These are phyloP conservation scores for Saturnispora silvae DNA, from an alignment of 805 yeast species.

Conservation along the genomic window DNA sequence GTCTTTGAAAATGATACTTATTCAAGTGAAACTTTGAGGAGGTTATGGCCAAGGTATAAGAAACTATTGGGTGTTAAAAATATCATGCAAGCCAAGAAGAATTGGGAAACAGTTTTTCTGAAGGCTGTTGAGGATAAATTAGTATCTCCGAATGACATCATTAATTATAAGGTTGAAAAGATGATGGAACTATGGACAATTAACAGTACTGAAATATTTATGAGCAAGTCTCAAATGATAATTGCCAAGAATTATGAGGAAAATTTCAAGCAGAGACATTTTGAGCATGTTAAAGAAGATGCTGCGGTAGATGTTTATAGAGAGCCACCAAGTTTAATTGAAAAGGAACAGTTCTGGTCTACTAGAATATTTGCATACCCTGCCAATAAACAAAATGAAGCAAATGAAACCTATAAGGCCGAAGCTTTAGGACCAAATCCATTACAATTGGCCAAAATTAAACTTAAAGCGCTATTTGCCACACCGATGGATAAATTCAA, in stretches of 20 bases:
- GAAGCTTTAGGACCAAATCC: slow-evolving; percentile 13
- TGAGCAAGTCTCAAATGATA: slow-evolving; percentile 13
- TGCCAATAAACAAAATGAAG: slow-evolving; percentile 12
- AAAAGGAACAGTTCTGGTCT: slow-evolving; percentile 48
- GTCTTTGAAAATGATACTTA: slow-evolving; percentile 31
- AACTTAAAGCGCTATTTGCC: slow-evolving; percentile 47
- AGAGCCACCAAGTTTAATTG: slow-evolving; percentile 53
- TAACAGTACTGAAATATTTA: slow-evolving; percentile 28
- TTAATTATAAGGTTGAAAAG: slow-evolving; percentile 37
- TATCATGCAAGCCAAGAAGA: slow-evolving; percentile 38
- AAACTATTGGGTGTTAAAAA: slow-evolving; percentile 48
- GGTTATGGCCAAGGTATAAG: slow-evolving; percentile 64
- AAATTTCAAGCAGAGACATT: slow-evolving; percentile 37
- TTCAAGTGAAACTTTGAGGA: slow-evolving; percentile 36
- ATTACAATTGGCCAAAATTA: slow-evolving; percentile 30
- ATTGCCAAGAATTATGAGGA: slow-evolving; percentile 33
- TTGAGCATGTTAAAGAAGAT: slow-evolving; percentile 25
- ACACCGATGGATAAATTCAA: slow-evolving; percentile 40
- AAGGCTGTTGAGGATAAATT: slow-evolving; percentile 46
- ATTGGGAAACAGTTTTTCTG: slow-evolving; percentile 59
- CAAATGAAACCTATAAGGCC: slow-evolving; percentile 6
- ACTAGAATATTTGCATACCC: slow-evolving; percentile 34
- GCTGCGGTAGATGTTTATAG: slow-evolving; percentile 34
- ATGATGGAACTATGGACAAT: slow-evolving; percentile 60
- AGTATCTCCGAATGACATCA: slow-evolving; percentile 39